Conservation (phyloP, 1,139 yeast species). For the Suhomyces ambrosiae region DNA sequence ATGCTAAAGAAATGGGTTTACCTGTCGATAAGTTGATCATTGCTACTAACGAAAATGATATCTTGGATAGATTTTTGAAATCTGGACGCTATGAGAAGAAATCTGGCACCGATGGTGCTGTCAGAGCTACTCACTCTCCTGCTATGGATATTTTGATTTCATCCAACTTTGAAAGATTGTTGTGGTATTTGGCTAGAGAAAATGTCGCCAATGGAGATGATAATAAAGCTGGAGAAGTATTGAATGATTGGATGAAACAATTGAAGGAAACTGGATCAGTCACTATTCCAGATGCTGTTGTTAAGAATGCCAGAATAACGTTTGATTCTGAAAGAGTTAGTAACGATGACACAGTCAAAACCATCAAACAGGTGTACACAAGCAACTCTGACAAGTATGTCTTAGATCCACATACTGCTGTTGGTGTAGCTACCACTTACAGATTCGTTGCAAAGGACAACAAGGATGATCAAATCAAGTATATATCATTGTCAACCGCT, state of each 20-base stretch:
- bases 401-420: constrained; percentile 95
- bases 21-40: constrained; percentile 85
- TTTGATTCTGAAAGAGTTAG: constrained; percentile 81
- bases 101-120: constrained; percentile 52
- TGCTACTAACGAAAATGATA: constrained; percentile 95
- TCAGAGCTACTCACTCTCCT: constrained; percentile 89
- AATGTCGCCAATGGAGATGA: constrained; percentile 57
- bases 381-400: constrained; percentile 68
- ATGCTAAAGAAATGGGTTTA: constrained; percentile 92
- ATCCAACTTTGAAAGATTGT: constrained; percentile 91
- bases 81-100: constrained; percentile 80
- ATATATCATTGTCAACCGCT: constrained; percentile 90
- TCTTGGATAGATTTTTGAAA: constrained; percentile 86
- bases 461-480: constrained; percentile 45
- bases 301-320: constrained; percentile 64
- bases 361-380: constrained; percentile 71
- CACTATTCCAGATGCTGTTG: constrained; percentile 63
- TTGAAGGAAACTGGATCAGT: constrained; percentile 79
- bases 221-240: constrained; percentile 70
- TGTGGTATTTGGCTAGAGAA: constrained; percentile 90
- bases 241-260: constrained; percentile 76
- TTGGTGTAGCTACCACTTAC: constrained; percentile 81
- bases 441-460: constrained; percentile 56
- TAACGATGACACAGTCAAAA: constrained; percentile 71
- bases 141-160: constrained; percentile 98